phyloP scores from a whole-genome alignment of 2,329 filamentous ascomycete genomes.

The Cucurbitaria berberidis region DNA sequence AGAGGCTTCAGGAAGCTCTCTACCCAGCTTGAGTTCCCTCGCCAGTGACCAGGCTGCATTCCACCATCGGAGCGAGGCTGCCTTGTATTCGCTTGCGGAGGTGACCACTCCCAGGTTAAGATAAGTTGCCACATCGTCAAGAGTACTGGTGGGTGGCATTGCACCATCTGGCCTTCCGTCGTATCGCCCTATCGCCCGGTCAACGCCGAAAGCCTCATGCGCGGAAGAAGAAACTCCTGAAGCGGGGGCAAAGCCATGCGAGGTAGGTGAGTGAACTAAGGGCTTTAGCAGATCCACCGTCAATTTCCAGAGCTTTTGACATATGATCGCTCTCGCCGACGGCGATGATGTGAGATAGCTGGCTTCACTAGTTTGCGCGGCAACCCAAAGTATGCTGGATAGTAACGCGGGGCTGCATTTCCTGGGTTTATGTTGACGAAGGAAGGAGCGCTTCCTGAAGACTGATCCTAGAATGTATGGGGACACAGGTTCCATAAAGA shows the following conservation, averaged over 20 bases:
- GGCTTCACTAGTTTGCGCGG: constrained; percentile 89
- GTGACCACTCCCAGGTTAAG: constrained; percentile 90
- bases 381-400: constrained; percentile 94
- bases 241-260: constrained; percentile 59
- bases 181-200: constrained; percentile 61
- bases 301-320: constrained; percentile 84
- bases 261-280: constrained; percentile 77
- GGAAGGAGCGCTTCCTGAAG: constrained; percentile 85
- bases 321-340: constrained; percentile 80
- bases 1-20: constrained; percentile 72
- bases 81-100: constrained; percentile 83
- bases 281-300: constrained; percentile 85
- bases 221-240: constrained; percentile 73
- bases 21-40: constrained; percentile 84
- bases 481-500: constrained; percentile 85
- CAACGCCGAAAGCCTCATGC: constrained; percentile 78
- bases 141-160: constrained; percentile 64
- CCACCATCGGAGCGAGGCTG: constrained; percentile 91
- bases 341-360: constrained; percentile 81
- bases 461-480: constrained; percentile 89
- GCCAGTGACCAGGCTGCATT: constrained; percentile 90
- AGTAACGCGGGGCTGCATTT: constrained; percentile 83
- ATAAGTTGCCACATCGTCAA: constrained; percentile 90
- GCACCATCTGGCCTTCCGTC: constrained; percentile 55
- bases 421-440: constrained; percentile 81